Percentiles rank a stretch among this genome's conserved stretches.
Conservation (phyloP, 2,329 filamentous ascomycete species). For the Monosporascus ibericus region DNA sequence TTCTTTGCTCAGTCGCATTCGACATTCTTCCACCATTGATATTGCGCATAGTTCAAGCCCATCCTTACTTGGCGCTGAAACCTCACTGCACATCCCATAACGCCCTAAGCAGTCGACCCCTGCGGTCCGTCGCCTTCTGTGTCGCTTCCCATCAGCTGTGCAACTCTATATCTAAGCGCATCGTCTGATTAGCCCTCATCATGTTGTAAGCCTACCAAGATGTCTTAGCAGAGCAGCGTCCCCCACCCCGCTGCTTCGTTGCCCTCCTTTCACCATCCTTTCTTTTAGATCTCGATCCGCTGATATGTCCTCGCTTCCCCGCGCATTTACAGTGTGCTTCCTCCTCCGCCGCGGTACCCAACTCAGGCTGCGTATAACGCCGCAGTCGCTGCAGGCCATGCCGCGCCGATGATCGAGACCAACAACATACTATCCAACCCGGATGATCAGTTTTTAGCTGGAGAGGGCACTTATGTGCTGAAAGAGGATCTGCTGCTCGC, state of each 20-base stretch:
- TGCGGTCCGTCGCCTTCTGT: not conserved
- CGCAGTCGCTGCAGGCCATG: constrained; percentile 60
- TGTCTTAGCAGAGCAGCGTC: constrained; percentile 2
- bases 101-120: not conserved
- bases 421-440: constrained; percentile 83
- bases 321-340: constrained; percentile 59
- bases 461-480: constrained; percentile 88
- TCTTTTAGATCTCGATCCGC: not conserved
- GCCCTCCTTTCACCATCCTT: not conserved
- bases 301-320: not conserved
- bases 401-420: constrained; percentile 79
- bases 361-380: constrained; percentile 67
- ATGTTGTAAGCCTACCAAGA: constrained; percentile 22
- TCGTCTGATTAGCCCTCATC: constrained; percentile 2
- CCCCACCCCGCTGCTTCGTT: constrained; percentile 2
- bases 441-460: constrained; percentile 85
- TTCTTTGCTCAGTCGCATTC: not conserved
- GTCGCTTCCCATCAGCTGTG: not conserved
- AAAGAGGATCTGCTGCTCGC: constrained; percentile 89
- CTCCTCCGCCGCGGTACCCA: constrained; percentile 80
- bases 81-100: not conserved
- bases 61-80: not conserved
- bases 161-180: not conserved
- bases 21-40: not conserved
- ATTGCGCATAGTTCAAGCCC: not conserved